Evolutionary conservation across 768 basidiomycete genomes (phyloP).

Genomic region (Coprinopsis cinerea): DNA sequence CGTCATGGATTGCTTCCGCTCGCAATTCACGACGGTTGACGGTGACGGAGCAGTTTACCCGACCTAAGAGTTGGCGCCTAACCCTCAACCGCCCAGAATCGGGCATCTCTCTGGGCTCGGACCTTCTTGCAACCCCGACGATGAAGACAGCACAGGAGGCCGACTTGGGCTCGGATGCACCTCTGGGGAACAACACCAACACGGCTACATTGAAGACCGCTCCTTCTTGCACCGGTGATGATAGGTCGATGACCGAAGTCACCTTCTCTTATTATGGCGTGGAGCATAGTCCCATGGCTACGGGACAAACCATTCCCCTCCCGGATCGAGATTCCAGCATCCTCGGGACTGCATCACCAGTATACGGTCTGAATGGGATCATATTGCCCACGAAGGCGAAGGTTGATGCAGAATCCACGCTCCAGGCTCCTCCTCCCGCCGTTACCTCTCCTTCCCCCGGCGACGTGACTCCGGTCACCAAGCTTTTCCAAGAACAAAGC

Average conservation of each 20-base stretch:
- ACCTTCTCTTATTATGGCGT: conserved; percentile 24
- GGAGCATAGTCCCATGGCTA: conserved; percentile 9
- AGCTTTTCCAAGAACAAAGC: conserved; percentile 52
- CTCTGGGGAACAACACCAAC: no score
- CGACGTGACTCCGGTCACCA: conserved; percentile 37
- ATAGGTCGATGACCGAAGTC: conserved; percentile 15
- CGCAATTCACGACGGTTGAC: not conserved
- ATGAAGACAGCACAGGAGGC: no score
- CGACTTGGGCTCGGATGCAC: no score
- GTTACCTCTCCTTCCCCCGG: conserved; percentile 23
- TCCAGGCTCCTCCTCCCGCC: no score
- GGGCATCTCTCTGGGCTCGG: not conserved
- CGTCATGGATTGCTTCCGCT: conserved; percentile 11
- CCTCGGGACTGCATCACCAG: conserved; percentile 30
- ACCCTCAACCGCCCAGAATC: no score
- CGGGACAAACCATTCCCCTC: not conserved
- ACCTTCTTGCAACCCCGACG: no score
- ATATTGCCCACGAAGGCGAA: conserved; percentile 14
- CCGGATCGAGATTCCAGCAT: conserved; percentile 3
- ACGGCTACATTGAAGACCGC: no score
- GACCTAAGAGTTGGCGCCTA: not conserved
- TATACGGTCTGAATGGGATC: conserved; percentile 36
- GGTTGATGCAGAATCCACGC: conserved; percentile 8
- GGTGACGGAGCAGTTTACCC: not conserved
- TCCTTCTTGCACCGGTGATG: not conserved